Evolutionary conservation across 2,329 filamentous ascomycete species (phyloP).

Genomic region (Calonectria montana): DNA sequence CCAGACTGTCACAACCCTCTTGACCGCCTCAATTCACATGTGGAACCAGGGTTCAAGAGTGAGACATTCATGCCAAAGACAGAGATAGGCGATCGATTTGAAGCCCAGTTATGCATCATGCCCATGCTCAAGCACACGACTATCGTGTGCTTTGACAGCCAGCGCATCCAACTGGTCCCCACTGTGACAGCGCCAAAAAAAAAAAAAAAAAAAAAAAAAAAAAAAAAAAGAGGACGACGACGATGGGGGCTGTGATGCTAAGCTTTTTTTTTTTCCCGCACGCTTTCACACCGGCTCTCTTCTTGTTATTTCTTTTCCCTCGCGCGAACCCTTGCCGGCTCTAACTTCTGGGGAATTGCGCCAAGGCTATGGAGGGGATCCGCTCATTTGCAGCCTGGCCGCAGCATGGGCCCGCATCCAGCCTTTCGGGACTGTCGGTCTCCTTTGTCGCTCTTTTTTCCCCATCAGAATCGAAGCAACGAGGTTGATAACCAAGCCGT

Average conservation of each 20-base stretch:
- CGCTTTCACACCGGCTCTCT: neutral
- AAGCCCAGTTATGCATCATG: neutral
- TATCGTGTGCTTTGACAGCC: constrained; percentile 3
- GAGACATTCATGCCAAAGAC: neutral
- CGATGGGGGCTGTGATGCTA: constrained; percentile 8
- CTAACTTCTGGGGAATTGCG: constrained; percentile 35
- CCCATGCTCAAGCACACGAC: neutral
- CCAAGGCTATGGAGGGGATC: constrained; percentile 29
- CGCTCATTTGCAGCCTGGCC: constrained; percentile 3
- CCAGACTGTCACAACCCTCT: neutral
- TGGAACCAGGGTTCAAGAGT: neutral
- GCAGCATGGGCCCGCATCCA: constrained; percentile 8
- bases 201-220: neutral
- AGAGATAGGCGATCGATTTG: neutral
- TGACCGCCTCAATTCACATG: constrained; percentile 4
- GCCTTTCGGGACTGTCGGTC: neutral
- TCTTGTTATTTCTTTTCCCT: neutral
- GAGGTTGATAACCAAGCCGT: neutral
- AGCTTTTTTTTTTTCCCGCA: constrained; percentile 4
- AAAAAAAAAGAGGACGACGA: too few species aligned
- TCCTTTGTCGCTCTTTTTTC: neutral
- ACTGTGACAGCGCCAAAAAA: neutral
- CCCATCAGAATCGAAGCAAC: neutral
- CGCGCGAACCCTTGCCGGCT: neutral
- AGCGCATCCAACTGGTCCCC: neutral